A percentile compares a stretch with the other conserved stretches of the same genome.
Conservation (phyloP, 129 eudicot species). For the Pittosporum tobira region DNA sequence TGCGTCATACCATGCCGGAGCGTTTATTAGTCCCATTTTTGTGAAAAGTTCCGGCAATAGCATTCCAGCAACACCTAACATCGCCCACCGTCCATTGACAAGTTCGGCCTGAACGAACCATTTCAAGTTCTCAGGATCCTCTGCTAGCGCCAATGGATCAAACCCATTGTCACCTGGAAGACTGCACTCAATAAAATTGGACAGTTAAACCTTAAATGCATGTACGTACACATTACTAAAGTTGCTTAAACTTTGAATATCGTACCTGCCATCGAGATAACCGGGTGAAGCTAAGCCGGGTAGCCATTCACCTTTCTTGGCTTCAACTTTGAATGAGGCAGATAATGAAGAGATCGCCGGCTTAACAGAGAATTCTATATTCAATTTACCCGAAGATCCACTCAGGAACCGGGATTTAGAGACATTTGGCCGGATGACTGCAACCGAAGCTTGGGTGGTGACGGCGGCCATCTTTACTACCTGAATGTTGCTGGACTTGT, state of each 20-base stretch:
- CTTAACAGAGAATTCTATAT: conserved; percentile 39
- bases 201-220: too few species aligned
- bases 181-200: conserved; percentile 24
- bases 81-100: conserved; percentile 93
- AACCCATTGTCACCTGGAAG: conserved; percentile 99
- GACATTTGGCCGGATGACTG: conserved; percentile 66
- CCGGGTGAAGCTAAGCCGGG: conserved; percentile 86
- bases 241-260: too few species aligned
- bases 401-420: conserved; percentile 57
- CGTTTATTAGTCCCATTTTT: conserved; percentile 63
- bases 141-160: conserved; percentile 90
- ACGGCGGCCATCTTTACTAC: conserved; percentile 57
- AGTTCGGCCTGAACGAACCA: conserved; percentile 99
- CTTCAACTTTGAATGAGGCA: conserved; percentile 58
- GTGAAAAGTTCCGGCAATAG: conserved; percentile 84
- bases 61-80: conserved; percentile 98
- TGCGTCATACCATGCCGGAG: conserved; percentile 79
- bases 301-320: conserved; percentile 94
- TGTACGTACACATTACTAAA: too few species aligned
- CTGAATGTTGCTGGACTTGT: conserved; percentile 6
- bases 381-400: conserved; percentile 59
- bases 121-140: conserved; percentile 86
- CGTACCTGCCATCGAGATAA: conserved; percentile 90
- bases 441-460: conserved; percentile 71
- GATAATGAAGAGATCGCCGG: conserved; percentile 24